Percentiles rank a stretch among this genome's conserved stretches.
These are phyloP conservation scores for Orbilia javanica DNA, from an alignment of 2,329 filamentous ascomycete genomes.

Conservation along the genomic window DNA sequence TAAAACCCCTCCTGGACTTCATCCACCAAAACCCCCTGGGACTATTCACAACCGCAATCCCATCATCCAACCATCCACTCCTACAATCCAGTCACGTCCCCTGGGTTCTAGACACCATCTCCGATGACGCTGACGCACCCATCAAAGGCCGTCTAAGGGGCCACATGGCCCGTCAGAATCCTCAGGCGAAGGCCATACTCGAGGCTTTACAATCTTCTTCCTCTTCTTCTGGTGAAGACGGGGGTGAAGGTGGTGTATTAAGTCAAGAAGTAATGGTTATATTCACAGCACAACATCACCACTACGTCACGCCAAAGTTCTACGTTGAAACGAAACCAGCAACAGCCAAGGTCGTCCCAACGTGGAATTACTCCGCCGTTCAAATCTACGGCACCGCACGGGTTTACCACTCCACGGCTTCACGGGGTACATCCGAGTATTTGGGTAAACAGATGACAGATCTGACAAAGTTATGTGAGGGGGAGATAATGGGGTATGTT, in stretches of 20 bases:
- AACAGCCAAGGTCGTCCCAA: slow-evolving; percentile 77
- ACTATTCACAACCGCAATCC: slow-evolving; percentile 74
- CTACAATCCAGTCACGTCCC: slow-evolving; percentile 74
- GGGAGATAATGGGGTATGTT: slow-evolving; percentile 70
- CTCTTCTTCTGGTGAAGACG: slow-evolving; percentile 67
- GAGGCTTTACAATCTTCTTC: slow-evolving; percentile 65
- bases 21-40: slow-evolving; percentile 73
- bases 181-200: slow-evolving; percentile 74
- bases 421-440: slow-evolving; percentile 67
- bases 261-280: slow-evolving; percentile 68
- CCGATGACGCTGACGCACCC: slow-evolving; percentile 62
- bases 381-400: slow-evolving; percentile 74
- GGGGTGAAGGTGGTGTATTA: slow-evolving; percentile 64
- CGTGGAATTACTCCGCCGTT: slow-evolving; percentile 77
- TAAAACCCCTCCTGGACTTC: slow-evolving; percentile 69
- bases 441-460: slow-evolving; percentile 70
- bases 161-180: slow-evolving; percentile 75
- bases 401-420: slow-evolving; percentile 70
- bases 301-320: slow-evolving; percentile 78
- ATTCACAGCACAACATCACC: slow-evolving; percentile 72
- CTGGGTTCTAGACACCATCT: slow-evolving; percentile 70
- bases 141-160: slow-evolving; percentile 69
- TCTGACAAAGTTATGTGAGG: slow-evolving; percentile 70
- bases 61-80: slow-evolving; percentile 68
- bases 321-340: slow-evolving; percentile 75